Conservation (phyloP, 2,329 filamentous ascomycete species). For the Fusarium subglutinans region DNA sequence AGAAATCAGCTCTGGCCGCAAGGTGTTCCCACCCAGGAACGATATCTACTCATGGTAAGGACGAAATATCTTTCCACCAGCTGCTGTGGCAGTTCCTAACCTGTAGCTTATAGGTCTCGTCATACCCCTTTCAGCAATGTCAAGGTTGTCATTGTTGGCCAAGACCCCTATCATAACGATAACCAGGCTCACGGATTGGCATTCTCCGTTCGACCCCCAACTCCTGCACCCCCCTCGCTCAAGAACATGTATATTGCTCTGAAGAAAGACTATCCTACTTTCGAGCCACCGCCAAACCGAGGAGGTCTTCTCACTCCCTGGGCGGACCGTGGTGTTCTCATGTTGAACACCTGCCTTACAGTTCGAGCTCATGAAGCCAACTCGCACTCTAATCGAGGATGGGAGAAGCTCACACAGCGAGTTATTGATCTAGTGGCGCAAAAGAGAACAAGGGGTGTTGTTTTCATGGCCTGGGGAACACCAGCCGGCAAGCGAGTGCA, state of each 20-base stretch:
- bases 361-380: constrained; percentile 90
- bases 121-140: constrained; percentile 89
- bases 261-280: constrained; percentile 86
- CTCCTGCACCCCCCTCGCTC: constrained; percentile 86
- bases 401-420: constrained; percentile 92
- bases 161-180: constrained; percentile 96
- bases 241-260: constrained; percentile 93
- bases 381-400: constrained; percentile 85
- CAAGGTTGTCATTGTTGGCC: constrained; percentile 92
- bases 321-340: constrained; percentile 90
- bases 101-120: constrained; percentile 74
- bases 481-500: constrained; percentile 83
- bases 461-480: constrained; percentile 93
- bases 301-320: constrained; percentile 89
- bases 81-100: constrained; percentile 21
- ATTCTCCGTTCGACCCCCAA: constrained; percentile 93
- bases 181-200: constrained; percentile 97
- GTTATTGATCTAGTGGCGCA: constrained; percentile 88
- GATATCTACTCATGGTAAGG: constrained; percentile 94
- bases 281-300: constrained; percentile 77
- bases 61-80: background rate
- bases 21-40: constrained; percentile 85
- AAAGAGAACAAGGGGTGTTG: constrained; percentile 81
- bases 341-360: constrained; percentile 95
- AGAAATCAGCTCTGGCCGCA: constrained; percentile 77